Evolutionary conservation across 805 yeast genomes (phyloP), one percentile per base, ranked within the genome.

Genomic region (Spathaspora passalidarum): DNA sequence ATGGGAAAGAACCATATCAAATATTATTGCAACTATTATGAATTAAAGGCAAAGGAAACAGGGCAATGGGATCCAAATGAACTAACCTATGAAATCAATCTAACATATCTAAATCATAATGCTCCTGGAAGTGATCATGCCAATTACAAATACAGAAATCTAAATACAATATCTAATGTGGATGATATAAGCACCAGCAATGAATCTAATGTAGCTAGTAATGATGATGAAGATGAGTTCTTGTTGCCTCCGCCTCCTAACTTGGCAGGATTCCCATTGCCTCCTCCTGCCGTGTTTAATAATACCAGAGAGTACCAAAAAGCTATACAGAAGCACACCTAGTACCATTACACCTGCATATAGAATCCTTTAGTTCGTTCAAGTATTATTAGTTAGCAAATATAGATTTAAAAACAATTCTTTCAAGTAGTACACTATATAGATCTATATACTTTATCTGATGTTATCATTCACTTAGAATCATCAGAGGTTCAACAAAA

Each of bases 1-100:
- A 69, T 76, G 34, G 97, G 97, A 8, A 80, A 79, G 55, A 84
- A 86, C 62, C 97, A 89, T 63, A 70, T 86, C 37, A 75, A 78
- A 49, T 73, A 78, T 44, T 86, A 85, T 42, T 81, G 89, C 48
- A 86, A 84, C 46, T 88, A 87, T 68, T 89, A 86, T 59, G 87
- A 86, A 54, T 51, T 51, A 32, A 68, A 66, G 52, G 74, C 73
- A 22, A 63, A 63, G 43, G 66, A 65, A 46, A 53, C 65, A 10
- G 72, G 73, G 2, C 56, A 61, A 19, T 68, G 74, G 73, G 63
- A 61, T 39, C 55, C 60, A 32, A 56, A 39, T 49, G 65, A 61
- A 4, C 40, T 63, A 4, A 60, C 67, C 4, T 72, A 72, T 55
- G 72, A 69, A 45, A 58, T 73, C 22, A 65, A 61, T 14, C 42